These are phyloP conservation scores for Pichia cabralensis DNA, from an alignment of 805 yeast species.

Conservation along the genomic window DNA sequence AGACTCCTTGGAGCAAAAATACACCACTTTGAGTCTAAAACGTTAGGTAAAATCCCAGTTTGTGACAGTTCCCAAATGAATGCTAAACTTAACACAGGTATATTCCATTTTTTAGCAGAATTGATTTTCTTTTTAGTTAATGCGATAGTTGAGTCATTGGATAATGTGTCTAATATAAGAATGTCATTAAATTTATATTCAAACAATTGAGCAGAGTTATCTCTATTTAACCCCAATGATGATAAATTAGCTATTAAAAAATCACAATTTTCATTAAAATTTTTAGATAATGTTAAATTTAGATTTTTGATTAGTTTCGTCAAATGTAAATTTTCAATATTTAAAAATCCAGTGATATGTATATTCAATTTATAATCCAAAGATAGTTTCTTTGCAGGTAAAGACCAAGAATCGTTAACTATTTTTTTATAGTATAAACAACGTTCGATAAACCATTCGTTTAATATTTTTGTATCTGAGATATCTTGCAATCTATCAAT, in stretches of 20 bases:
- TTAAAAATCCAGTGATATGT: conserved; percentile 23
- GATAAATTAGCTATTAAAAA: conserved; percentile 45
- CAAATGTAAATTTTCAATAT: conserved; percentile 22
- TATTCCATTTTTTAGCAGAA: conserved; percentile 47
- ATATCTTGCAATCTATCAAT: conserved; percentile 10
- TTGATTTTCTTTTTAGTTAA: conserved; percentile 40
- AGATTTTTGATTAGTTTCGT: conserved; percentile 48
- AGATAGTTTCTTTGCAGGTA: conserved; percentile 16
- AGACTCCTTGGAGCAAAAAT: conserved; percentile 32
- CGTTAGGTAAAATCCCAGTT: conserved; percentile 28
- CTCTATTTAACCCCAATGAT: conserved; percentile 31
- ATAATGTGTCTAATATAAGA: conserved; percentile 7
- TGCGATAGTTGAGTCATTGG: conserved; percentile 22
- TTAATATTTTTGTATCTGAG: conserved; percentile 20
- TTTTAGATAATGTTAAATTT: conserved; percentile 40
- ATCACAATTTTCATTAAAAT: conserved; percentile 42
- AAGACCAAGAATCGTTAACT: conserved; percentile 21
- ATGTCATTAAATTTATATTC: conserved; percentile 27
- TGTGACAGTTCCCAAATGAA: conserved; percentile 44
- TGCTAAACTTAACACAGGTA: conserved; percentile 49
- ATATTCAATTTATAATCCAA: conserved; percentile 26
- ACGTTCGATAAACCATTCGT: conserved; percentile 28
- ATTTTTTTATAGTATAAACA: conserved; percentile 15
- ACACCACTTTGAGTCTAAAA: conserved; percentile 44
- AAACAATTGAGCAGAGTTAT: conserved; percentile 34